Base-by-base conservation (phyloP, 2,329 filamentous ascomycete genomes). In the Polytolypa hystricis region DNA sequence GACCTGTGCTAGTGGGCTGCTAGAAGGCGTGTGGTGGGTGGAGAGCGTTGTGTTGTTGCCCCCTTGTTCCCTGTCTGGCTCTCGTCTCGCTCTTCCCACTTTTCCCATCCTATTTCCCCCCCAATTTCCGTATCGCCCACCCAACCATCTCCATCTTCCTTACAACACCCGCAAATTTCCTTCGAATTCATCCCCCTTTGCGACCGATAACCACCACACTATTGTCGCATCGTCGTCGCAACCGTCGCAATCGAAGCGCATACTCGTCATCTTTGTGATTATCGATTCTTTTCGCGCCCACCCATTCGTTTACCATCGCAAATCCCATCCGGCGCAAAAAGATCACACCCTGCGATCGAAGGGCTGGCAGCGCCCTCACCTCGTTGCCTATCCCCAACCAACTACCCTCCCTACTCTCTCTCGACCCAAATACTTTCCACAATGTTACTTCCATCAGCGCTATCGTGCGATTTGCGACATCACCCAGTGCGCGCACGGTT, bases 391-490 rank as follows among this genome's bases (percentile, higher is more conserved):
- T 18, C 30, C 20, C 21, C 40, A 30, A 37, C 41, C 43, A 15
- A 34, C 42, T 40, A 19, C 20, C 33, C 27, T 18, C 31, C 15
- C 18, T 26, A 30, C 30, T 18, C 21, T 20, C 21, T 21, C 9
- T 9, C 9, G 12, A 16, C 14, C 26, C 9, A 17, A 33, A 20
- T 33, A 28, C 28, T 16, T n/a, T 33, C 18, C 42, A 37, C 44
- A 46, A 55, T 26, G 64, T 47, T 67, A 32, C 61, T 67, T 40
- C 64, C 62, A 39, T 66, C 64, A 6, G 64, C 64, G 20, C 50
- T 67, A 33, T 50, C 61, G 39, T 66, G 64, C 56, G 62, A 66
- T 43, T 48, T 53, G 48, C 56, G 56, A 44, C 58, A 53, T 43
- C 51, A 51, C 39, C 37, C 50, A 36, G 36, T 42, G 16, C 50